phyloP scores from a whole-genome alignment of 2,329 filamentous ascomycete genomes.

The Seiridium cupressi region DNA sequence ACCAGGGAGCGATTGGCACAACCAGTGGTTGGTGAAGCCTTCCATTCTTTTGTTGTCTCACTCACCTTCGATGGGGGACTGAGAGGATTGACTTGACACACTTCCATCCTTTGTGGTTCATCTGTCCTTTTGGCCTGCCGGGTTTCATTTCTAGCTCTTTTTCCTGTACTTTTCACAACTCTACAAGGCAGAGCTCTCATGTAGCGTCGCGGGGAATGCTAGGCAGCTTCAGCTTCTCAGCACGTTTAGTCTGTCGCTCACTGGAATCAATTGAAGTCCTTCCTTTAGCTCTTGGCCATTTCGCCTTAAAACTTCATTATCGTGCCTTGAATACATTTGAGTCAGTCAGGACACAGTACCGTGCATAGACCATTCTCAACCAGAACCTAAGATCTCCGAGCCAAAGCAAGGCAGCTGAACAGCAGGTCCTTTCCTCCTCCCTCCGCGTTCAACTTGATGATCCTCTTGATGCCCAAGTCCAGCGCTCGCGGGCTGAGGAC shows the following conservation, averaged over 20 bases:
- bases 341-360: background rate
- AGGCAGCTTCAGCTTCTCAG: background rate
- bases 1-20: background rate
- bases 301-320: background rate
- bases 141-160: background rate
- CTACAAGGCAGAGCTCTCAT: background rate
- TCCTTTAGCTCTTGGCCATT: background rate
- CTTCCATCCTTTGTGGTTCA: background rate
- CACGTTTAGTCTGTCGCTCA: background rate
- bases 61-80: background rate
- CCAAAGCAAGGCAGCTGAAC: conserved; percentile 38
- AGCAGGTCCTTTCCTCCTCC: conserved; percentile 29
- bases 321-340: background rate
- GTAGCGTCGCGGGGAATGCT: background rate
- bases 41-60: background rate
- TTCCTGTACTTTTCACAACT: background rate
- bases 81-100: background rate
- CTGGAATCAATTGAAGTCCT: background rate
- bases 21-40: background rate
- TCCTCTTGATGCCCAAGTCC: conserved; percentile 50
- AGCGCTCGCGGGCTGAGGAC: conserved; percentile 67
- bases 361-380: background rate
- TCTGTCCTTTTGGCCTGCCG: background rate
- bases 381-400: conserved; percentile 18
- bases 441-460: conserved; percentile 36